Base-by-base conservation (phyloP, 2,329 filamentous ascomycete genomes). In the Aspergillus candidus region DNA sequence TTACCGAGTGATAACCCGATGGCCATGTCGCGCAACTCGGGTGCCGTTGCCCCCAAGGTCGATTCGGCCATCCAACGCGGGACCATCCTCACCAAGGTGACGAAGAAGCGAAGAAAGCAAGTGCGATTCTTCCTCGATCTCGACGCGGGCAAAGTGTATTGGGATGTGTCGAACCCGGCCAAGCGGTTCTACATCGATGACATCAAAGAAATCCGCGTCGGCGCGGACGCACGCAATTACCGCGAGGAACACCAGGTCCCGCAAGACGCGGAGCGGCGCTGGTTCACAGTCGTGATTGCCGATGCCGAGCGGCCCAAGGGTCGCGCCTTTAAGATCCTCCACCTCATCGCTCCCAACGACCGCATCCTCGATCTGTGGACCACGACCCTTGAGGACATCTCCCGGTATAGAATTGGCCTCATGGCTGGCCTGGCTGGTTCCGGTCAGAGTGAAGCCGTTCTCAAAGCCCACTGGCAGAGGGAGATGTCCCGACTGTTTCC, bases 101-200 rank as follows among this genome's bases (percentile, higher is more conserved):
- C 89, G 36, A 91, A 87, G 70, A 93, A 91, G 60, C 83, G 79
- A 64, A 83, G 76, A 54, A 82, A 83, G 51, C 72, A 77, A 43
- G 88, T 93, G 61, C 78, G 77, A 18, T 81, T 96, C 56, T 80
- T 84, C 41, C 80, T 97, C 17, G 88, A 97, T 57, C 77, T 85
- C 17, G 85, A 91, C 58, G 79, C 85, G 2, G 90, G 86, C 48
- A 93, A 89, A 65, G 86, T 98, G 17, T 85, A 78, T 18, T 97
- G 91, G 91, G 86, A 94, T 65, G 78, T 82, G 37, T 80, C 77
- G 7, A 82, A 87, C 31, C 83, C 86, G 1, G 79, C 82, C 17
- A 97, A 96, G 64, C 82, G 81, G 41, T 85, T 98, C 52, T 94
- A 94, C 65, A 87, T 98, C 50, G 93, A 98, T 59, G 89, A 97